A percentile compares a stretch with the other conserved stretches of the same genome.
These are phyloP conservation scores for Lentinus brumalis DNA, from an alignment of 768 basidiomycete species.

Conservation along the genomic window DNA sequence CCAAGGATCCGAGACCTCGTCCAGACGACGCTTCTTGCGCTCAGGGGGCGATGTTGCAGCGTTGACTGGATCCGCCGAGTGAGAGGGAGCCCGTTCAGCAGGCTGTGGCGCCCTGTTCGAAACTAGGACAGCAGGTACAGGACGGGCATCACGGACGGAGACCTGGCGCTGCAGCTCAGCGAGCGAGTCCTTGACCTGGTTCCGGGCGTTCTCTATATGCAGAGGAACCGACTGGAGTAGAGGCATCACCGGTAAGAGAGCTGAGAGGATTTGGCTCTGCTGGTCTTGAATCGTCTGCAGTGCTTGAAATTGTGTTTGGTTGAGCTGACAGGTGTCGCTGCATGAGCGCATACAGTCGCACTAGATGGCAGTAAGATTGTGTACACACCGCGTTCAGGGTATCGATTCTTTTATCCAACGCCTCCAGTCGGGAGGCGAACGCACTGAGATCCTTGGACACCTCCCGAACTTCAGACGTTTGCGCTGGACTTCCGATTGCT, in stretches of 20 bases:
- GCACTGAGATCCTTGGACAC: constrained; percentile 19
- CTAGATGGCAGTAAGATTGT: neutral
- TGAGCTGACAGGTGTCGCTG: constrained; percentile 17
- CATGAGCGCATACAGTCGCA: neutral
- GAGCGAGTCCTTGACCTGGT: constrained; percentile 27
- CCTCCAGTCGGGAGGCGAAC: constrained; percentile 19
- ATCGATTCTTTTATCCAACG: constrained; percentile 30
- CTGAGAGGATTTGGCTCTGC: constrained; percentile 54
- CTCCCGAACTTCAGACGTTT: constrained; percentile 33
- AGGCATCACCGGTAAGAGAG: constrained; percentile 61
- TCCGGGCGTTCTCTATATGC: constrained; percentile 47
- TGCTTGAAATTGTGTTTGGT: constrained; percentile 46
- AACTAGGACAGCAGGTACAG: neutral
- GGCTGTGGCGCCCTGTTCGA: neutral
- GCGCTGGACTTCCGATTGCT: constrained; percentile 58
- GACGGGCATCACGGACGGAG: neutral
- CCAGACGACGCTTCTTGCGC: constrained; percentile 15
- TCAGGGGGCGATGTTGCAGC: neutral
- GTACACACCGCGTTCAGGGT: constrained; percentile 24
- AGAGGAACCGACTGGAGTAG: constrained; percentile 59
- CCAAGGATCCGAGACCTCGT: neutral
- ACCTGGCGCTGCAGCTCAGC: constrained; percentile 1
- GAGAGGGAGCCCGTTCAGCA: neutral
- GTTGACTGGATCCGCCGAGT: neutral
- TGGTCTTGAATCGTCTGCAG: constrained; percentile 66